phyloP scores from a whole-genome alignment of 768 basidiomycete species.

The Coprinellus micaceus region DNA sequence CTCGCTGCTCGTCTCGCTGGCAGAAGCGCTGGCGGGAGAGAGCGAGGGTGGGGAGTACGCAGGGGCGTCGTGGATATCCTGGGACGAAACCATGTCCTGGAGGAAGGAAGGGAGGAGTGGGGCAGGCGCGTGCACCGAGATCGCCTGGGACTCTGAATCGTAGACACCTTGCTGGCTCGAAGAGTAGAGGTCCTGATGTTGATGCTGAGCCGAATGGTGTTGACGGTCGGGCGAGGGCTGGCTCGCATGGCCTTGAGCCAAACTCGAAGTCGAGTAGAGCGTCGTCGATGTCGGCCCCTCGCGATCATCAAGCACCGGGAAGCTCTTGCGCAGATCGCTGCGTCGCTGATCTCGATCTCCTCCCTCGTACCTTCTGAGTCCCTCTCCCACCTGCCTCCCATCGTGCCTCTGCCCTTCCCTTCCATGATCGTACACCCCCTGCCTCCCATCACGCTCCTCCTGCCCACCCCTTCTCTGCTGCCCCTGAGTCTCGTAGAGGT shows the following conservation, averaged over 20 bases:
- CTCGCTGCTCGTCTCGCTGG: conserved; percentile 56
- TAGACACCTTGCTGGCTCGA: background rate
- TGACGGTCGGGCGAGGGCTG: conserved; percentile 14
- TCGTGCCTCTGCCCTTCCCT: too few relatives aligned
- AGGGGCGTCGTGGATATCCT: too few relatives aligned
- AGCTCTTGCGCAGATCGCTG: background rate
- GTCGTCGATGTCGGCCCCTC: background rate
- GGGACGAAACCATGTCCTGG: conserved; percentile 74
- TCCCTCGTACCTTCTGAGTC: too few relatives aligned
- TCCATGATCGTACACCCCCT: too few relatives aligned
- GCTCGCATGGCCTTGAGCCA: too few relatives aligned
- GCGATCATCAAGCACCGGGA: background rate
- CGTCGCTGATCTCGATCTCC: too few relatives aligned
- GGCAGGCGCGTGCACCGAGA: conserved; percentile 35
- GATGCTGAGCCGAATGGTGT: conserved; percentile 5
- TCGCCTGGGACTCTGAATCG: background rate
- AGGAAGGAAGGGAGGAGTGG: conserved; percentile 75
- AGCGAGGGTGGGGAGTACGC: conserved; percentile 55
- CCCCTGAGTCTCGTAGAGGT: background rate
- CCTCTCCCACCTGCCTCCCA: too few relatives aligned
- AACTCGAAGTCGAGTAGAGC: conserved; percentile 3
- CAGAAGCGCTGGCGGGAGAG: conserved; percentile 50
- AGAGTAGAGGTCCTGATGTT: background rate
- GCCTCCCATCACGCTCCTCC: too few relatives aligned
- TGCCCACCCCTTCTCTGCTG: too few relatives aligned